These are phyloP conservation scores for Torrubiellomyces zombiae DNA, from an alignment of 2,329 filamentous ascomycete species.

Conservation along the genomic window DNA sequence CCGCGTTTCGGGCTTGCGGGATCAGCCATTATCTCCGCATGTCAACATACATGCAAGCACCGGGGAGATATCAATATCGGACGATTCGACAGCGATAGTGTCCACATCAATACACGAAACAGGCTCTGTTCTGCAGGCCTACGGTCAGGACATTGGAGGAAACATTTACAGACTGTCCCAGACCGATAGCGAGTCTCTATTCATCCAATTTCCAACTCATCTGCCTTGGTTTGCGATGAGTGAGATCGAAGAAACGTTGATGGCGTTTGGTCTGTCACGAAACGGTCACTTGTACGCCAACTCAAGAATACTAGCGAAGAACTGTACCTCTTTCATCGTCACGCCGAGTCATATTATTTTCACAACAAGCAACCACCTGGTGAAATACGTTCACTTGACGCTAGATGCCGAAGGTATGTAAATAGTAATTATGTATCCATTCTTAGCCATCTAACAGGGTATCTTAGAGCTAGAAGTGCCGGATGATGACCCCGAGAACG, in stretches of 20 bases:
- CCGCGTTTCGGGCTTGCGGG: slow-evolving; percentile 9
- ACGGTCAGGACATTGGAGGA: slow-evolving; percentile 29
- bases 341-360: slow-evolving; percentile 75
- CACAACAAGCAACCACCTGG: slow-evolving; percentile 78
- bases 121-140: slow-evolving; percentile 14
- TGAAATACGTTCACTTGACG: slow-evolving; percentile 80
- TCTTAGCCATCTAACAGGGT: slow-evolving; percentile 9
- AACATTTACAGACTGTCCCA: slow-evolving; percentile 23
- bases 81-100: slow-evolving; percentile 8
- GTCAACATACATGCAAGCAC: slow-evolving; percentile 6
- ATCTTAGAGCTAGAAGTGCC: slow-evolving; percentile 60
- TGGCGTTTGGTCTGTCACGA: slow-evolving; percentile 50
- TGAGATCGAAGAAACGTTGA: slow-evolving; percentile 22
- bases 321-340: slow-evolving; percentile 79
- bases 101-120: slow-evolving; percentile 18
- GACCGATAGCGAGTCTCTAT: slow-evolving; percentile 16
- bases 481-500: slow-evolving; percentile 72
- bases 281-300: slow-evolving; percentile 69
- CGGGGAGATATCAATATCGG: slow-evolving; percentile 6
- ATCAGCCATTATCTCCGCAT: too few species aligned
- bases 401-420: slow-evolving; percentile 43
- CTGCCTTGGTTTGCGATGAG: slow-evolving; percentile 37
- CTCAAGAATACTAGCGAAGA: slow-evolving; percentile 56
- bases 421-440: not conserved
- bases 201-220: slow-evolving; percentile 24